These are phyloP conservation scores for Mycena olivaceomarginata DNA, from an alignment of 768 basidiomycete genomes.

Conservation along the genomic window DNA sequence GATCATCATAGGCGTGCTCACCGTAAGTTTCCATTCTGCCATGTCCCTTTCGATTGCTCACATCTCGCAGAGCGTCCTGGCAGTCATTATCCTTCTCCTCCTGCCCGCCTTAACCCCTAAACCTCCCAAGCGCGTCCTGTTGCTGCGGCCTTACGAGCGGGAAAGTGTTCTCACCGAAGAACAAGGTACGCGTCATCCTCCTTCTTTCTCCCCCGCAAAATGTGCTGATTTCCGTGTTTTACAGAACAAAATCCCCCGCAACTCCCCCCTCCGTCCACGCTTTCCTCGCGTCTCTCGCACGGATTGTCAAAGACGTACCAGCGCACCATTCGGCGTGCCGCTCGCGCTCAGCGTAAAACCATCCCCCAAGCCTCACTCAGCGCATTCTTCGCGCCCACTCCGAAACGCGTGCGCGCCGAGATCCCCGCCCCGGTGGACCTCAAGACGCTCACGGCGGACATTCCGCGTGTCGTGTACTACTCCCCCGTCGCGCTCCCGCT, in stretches of 20 bases:
- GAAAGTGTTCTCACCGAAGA: constrained; percentile 24
- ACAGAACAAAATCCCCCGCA: constrained; percentile 11
- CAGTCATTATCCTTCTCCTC: background rate
- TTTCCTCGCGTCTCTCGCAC: background rate
- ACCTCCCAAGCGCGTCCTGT: background rate
- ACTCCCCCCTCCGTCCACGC: background rate
- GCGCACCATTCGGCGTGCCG: constrained; percentile 23
- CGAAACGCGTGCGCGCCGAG: constrained; percentile 8
- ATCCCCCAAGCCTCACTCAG: constrained; percentile 9
- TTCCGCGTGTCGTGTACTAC: constrained; percentile 10
- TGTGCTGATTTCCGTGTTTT: background rate
- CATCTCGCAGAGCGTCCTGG: constrained; percentile 16
- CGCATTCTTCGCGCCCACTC: background rate
- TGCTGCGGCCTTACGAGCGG: constrained; percentile 3
- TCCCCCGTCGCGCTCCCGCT: constrained; percentile 30
- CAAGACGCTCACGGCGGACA: constrained; percentile 6
- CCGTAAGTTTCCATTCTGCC: constrained; percentile 9
- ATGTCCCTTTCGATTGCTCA: too few relatives aligned
- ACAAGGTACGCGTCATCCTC: background rate
- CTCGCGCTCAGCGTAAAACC: constrained; percentile 5
- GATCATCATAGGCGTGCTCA: background rate
- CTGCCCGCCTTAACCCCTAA: constrained; percentile 10
- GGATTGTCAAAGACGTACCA: constrained; percentile 5
- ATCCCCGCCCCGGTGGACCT: constrained; percentile 18
- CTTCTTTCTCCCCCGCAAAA: background rate